Conservation (phyloP, 305 asterid genomes). For the Fraxinus paxiana region DNA sequence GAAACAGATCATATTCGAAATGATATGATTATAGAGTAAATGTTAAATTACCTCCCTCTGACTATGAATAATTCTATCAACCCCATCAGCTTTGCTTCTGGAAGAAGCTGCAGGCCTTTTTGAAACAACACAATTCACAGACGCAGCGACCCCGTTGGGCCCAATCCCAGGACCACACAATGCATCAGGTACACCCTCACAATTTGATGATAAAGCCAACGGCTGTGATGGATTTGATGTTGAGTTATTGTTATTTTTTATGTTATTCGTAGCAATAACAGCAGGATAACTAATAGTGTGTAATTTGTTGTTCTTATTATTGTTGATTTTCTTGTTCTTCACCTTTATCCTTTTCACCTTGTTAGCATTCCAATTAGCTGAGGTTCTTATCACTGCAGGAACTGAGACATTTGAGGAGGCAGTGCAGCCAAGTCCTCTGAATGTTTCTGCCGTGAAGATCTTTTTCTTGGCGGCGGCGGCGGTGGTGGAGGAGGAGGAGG, state of each 20-base stretch:
- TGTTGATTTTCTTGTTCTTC: slow-evolving; percentile 40
- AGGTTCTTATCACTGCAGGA: slow-evolving; percentile 63
- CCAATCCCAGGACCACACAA: slow-evolving; percentile 87
- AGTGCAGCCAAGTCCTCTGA: slow-evolving; percentile 68
- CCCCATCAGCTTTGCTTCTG: slow-evolving; percentile 58
- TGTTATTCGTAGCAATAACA: slow-evolving; percentile 10
- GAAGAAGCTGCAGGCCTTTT: slow-evolving; percentile 49
- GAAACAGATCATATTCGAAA: neutral
- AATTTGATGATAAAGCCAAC: slow-evolving; percentile 52
- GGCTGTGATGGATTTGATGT: slow-evolving; percentile 36
- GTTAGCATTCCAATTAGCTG: slow-evolving; percentile 72
- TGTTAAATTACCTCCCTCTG: slow-evolving; percentile 51
- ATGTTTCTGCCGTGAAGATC: slow-evolving; percentile 51
- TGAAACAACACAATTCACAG: slow-evolving; percentile 77
- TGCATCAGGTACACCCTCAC: slow-evolving; percentile 71
- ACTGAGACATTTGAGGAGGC: slow-evolving; percentile 74
- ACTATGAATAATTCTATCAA: slow-evolving; percentile 35
- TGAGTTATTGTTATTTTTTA: slow-evolving; percentile 25
- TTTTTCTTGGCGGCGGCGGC: slow-evolving; percentile 49
- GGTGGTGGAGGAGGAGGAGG: slow-evolving; percentile 12
- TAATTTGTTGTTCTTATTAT: neutral
- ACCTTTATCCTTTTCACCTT: slow-evolving; percentile 61
- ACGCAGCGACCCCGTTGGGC: slow-evolving; percentile 59
- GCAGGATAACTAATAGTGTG: slow-evolving; percentile 18
- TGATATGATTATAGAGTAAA: neutral